Evolutionary conservation across 1,284 basidiomycete genomes (phyloP).

Genomic region (Erythrobasidium hasegawianum): DNA sequence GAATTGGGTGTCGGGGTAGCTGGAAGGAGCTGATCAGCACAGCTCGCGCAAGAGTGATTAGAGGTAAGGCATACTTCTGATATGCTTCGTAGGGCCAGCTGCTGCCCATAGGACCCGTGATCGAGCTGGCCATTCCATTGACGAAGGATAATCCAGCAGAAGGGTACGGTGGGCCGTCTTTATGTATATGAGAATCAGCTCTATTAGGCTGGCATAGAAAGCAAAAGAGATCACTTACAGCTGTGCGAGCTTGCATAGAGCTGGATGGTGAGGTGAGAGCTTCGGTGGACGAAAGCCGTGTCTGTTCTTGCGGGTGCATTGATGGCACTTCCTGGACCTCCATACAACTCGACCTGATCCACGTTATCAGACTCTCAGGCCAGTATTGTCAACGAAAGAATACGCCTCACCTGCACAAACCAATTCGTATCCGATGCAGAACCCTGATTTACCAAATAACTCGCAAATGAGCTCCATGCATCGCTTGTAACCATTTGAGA

Average conservation of each 20-base stretch:
- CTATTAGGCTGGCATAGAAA: no score
- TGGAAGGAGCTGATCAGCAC: background rate
- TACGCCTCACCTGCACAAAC: conserved; percentile 26
- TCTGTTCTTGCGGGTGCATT: conserved; percentile 41
- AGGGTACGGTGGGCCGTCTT: conserved; percentile 38
- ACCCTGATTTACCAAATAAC: conserved; percentile 39
- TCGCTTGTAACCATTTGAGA: conserved; percentile 35
- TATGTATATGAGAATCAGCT: background rate
- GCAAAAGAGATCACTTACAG: background rate
- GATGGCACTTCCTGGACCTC: conserved; percentile 42
- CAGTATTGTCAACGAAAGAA: no score
- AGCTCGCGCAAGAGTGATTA: background rate
- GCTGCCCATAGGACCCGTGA: conserved; percentile 15
- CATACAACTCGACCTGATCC: conserved; percentile 34
- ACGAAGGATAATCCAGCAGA: conserved; percentile 38
- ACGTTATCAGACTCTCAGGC: no score
- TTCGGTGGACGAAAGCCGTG: conserved; percentile 46
- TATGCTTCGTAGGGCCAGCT: conserved; percentile 6
- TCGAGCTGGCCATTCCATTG: conserved; percentile 33
- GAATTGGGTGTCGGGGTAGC: conserved; percentile 4
- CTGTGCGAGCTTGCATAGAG: conserved; percentile 44
- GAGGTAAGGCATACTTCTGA: background rate
- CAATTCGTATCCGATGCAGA: conserved; percentile 37
- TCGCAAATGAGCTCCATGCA: conserved; percentile 37
- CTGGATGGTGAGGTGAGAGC: conserved; percentile 46